These are phyloP conservation scores for Kwoniella botswanensis DNA, from an alignment of 768 basidiomycete genomes.

Conservation along the genomic window DNA sequence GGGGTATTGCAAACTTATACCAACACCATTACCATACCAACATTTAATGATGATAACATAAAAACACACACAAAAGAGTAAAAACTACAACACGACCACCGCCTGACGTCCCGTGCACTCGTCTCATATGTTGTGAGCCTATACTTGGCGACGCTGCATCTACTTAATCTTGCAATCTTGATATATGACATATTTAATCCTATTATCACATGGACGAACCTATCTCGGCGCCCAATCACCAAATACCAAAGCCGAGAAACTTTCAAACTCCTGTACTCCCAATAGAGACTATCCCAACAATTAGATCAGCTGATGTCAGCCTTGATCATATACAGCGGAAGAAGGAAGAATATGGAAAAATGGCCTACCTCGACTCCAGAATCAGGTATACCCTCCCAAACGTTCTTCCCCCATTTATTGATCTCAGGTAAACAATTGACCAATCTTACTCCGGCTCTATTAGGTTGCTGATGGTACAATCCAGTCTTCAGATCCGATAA, in stretches of 20 bases:
- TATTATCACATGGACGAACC: too few species aligned
- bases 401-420: slow-evolving; percentile 69
- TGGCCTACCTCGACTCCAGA: slow-evolving; percentile 51
- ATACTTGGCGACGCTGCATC: too few species aligned
- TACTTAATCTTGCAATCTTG: too few species aligned
- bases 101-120: too few species aligned
- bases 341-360: not conserved
- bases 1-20: too few species aligned
- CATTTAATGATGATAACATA: too few species aligned
- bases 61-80: too few species aligned
- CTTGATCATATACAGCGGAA: not conserved
- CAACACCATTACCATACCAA: too few species aligned
- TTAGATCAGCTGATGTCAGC: not conserved
- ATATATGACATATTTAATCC: too few species aligned
- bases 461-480: slow-evolving; percentile 63
- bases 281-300: slow-evolving; percentile 33
- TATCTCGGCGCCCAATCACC: slow-evolving; percentile 51
- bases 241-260: slow-evolving; percentile 54
- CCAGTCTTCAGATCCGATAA: slow-evolving; percentile 68
- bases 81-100: too few species aligned
- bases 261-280: slow-evolving; percentile 44
- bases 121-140: too few species aligned
- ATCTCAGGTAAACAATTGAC: slow-evolving; percentile 81
- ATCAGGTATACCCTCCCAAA: slow-evolving; percentile 54
- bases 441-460: slow-evolving; percentile 63